phyloP scores from a whole-genome alignment of 1,284 basidiomycete genomes.

The Apiotrichum siamense region DNA sequence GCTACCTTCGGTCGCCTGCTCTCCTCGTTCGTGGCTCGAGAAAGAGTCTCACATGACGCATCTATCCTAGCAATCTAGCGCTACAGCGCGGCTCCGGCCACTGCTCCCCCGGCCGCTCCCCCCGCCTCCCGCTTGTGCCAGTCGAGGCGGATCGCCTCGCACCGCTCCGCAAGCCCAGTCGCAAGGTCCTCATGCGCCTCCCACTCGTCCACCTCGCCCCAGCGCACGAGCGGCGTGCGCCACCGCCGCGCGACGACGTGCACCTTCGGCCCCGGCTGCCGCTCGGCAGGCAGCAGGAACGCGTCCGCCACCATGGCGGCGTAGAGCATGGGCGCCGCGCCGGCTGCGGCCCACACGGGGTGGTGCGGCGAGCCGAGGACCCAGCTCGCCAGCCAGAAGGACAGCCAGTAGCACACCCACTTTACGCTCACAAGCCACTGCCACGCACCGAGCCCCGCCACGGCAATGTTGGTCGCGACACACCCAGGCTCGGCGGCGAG shows the following conservation, averaged over 20 bases:
- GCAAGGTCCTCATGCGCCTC: conserved; percentile 23
- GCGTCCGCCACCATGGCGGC: conserved; percentile 28
- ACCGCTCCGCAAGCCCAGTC: conserved; percentile 20
- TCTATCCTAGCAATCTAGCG: no score
- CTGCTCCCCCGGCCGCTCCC: no score
- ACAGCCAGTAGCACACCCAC: conserved; percentile 54
- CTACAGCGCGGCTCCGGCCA: no score
- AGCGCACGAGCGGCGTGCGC: conserved; percentile 25
- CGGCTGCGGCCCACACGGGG: conserved; percentile 30
- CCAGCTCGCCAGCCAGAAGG: conserved; percentile 57
- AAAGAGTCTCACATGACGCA: no score
- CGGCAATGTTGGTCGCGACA: conserved; percentile 61
- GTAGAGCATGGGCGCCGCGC: conserved; percentile 36
- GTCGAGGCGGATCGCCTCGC: conserved; percentile 28
- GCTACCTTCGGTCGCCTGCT: no score
- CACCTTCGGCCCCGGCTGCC: conserved; percentile 32
- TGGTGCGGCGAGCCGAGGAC: conserved; percentile 40
- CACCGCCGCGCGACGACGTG: conserved; percentile 21
- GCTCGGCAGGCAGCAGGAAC: conserved; percentile 24
- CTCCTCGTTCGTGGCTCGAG: no score
- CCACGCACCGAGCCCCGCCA: conserved; percentile 23
- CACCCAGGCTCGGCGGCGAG: conserved; percentile 68
- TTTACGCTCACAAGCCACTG: conserved; percentile 53
- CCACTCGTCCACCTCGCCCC: conserved; percentile 39
- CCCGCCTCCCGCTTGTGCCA: conserved; percentile 26